Conservation (phyloP, 2,329 filamentous ascomycete genomes). For the Alternaria sp. region DNA sequence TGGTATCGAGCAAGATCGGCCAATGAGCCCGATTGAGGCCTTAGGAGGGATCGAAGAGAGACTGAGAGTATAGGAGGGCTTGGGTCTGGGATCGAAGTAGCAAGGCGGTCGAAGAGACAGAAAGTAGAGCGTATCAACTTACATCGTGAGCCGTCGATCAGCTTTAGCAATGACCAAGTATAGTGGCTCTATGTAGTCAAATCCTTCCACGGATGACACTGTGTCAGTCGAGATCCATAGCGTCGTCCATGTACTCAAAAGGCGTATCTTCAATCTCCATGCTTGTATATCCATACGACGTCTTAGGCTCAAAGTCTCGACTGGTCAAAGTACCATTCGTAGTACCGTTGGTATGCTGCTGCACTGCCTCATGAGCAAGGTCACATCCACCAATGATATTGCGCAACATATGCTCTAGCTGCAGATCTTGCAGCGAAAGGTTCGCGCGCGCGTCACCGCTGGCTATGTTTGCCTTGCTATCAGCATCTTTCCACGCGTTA, state of each 20-base stretch:
- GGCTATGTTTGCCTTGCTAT: slow-evolving; percentile 47
- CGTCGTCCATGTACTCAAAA: slow-evolving; percentile 44
- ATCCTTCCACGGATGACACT: not conserved
- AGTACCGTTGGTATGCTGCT: slow-evolving; percentile 11
- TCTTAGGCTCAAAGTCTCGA: slow-evolving; percentile 28
- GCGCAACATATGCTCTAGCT: slow-evolving; percentile 66
- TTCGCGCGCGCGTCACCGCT: slow-evolving; percentile 35
- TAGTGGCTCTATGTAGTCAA: not conserved
- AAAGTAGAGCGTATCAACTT: not conserved
- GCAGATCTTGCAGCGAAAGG: slow-evolving; percentile 63
- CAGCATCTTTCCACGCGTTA: slow-evolving; percentile 75
- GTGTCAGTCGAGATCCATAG: slow-evolving; percentile 36
- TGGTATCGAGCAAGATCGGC: slow-evolving; percentile 24
- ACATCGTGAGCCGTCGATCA: not conserved
- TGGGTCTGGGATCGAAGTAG: accelerated
- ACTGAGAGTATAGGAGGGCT: not conserved
- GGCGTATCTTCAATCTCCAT: slow-evolving; percentile 34
- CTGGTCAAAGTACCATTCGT: slow-evolving; percentile 20
- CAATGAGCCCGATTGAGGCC: slow-evolving; percentile 21
- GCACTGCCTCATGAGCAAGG: slow-evolving; percentile 57
- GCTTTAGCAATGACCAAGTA: not conserved
- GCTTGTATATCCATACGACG: slow-evolving; percentile 1
- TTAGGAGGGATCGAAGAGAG: slow-evolving; percentile 30
- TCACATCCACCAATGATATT: slow-evolving; percentile 67
- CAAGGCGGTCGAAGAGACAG: not conserved